Evolutionary conservation across 805 yeast genomes (phyloP).

Genomic region (Candida taoyuanica): DNA sequence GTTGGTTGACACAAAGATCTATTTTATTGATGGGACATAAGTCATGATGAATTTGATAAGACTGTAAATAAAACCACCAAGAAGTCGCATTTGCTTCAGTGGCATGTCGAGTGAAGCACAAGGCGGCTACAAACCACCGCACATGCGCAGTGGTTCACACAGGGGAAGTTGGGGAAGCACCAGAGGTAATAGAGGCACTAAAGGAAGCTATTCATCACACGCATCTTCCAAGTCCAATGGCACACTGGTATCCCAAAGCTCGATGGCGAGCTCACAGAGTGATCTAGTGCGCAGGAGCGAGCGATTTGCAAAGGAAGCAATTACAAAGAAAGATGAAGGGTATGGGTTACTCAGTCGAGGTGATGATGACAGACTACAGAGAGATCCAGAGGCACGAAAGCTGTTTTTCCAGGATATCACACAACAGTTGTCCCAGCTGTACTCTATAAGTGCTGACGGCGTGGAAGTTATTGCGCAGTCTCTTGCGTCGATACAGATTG

Average conservation of each 20-base stretch:
- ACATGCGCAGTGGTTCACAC: no score
- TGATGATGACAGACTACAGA: conserved; percentile 45
- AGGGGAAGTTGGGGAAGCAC: no score
- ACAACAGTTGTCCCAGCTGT: conserved; percentile 12
- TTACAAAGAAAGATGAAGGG: conserved; percentile 24
- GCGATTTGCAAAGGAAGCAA: conserved; percentile 30
- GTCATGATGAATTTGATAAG: no score
- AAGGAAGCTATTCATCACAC: background rate
- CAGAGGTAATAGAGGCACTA: no score
- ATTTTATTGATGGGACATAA: no score
- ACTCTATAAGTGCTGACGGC: background rate
- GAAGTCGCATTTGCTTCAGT: no score
- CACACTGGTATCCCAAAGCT: no score
- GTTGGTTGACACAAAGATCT: background rate
- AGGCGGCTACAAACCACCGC: no score
- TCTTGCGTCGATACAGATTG: conserved; percentile 1
- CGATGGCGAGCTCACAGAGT: conserved; percentile 2
- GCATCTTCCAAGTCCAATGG: background rate
- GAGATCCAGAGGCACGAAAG: conserved; percentile 38
- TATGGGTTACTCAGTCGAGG: conserved; percentile 62
- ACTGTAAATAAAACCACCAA: no score
- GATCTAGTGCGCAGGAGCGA: conserved; percentile 28
- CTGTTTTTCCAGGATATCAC: conserved; percentile 37
- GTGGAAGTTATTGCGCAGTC: background rate
- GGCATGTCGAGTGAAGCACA: no score